phyloP scores from a whole-genome alignment of 2,329 filamentous ascomycete genomes.

The Endoconidiophora laricicola region DNA sequence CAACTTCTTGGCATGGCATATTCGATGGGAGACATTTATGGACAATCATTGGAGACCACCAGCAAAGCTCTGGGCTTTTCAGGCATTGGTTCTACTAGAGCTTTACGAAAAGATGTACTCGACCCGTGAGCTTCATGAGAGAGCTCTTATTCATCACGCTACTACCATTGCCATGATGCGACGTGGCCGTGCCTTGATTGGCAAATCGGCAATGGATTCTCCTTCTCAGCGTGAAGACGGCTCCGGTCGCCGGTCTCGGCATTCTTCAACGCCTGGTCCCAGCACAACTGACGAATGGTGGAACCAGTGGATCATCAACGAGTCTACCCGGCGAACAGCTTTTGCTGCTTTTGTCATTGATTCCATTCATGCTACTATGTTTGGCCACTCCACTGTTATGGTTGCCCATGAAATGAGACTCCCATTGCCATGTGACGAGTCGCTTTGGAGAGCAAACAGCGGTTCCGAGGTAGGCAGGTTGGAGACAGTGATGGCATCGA shows the following conservation, averaged over 20 bases:
- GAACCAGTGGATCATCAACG: conserved; percentile 90
- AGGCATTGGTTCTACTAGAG: conserved; percentile 74
- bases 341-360: conserved; percentile 93
- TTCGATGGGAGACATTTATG: conserved; percentile 94
- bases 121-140: conserved; percentile 76
- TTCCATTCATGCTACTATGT: conserved; percentile 93
- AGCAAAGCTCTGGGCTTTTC: conserved; percentile 91
- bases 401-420: conserved; percentile 89
- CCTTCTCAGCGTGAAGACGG: conserved; percentile 54
- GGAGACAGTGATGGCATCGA: conserved; percentile 62
- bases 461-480: conserved; percentile 72
- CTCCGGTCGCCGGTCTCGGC: conserved; percentile 31
- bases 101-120: conserved; percentile 98
- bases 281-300: conserved; percentile 79
- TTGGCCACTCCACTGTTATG: conserved; percentile 93
- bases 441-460: conserved; percentile 79
- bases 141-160: conserved; percentile 91
- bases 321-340: conserved; percentile 74
- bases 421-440: conserved; percentile 81
- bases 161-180: conserved; percentile 93
- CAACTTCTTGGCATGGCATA: conserved; percentile 79
- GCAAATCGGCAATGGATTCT: conserved; percentile 65
- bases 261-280: conserved; percentile 41
- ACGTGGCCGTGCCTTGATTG: conserved; percentile 77
- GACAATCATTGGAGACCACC: conserved; percentile 78